These are phyloP conservation scores for Polygonum aviculare DNA, from an alignment of 148 eudicot genomes.

Conservation along the genomic window DNA sequence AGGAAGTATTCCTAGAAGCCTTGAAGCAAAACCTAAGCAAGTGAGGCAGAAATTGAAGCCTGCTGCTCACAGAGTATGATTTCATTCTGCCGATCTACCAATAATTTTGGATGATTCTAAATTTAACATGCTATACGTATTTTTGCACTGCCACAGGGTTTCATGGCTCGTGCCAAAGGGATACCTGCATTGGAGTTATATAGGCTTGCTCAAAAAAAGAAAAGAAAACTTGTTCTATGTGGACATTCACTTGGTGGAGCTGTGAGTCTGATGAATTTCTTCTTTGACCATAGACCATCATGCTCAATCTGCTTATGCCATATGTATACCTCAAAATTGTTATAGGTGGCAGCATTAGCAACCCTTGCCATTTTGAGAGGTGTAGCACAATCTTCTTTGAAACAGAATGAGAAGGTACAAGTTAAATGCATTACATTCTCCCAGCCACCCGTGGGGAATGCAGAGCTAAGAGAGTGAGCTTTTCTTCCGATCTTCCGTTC, in stretches of 20 bases:
- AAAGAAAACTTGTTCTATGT: conserved; percentile 85
- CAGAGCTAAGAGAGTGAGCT: conserved; percentile 89
- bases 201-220: conserved; percentile 94
- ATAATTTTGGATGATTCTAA: background rate
- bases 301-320: conserved; percentile 6
- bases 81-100: background rate
- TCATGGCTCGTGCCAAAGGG: conserved; percentile 99
- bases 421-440: conserved; percentile 98
- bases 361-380: conserved; percentile 95
- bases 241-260: conserved; percentile 99
- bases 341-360: conserved; percentile 91
- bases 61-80: conserved; percentile 88
- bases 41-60: conserved; percentile 51
- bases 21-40: conserved; percentile 54
- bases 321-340: conserved; percentile 7
- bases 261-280: conserved; percentile 38
- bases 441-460: conserved; percentile 99
- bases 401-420: conserved; percentile 68
- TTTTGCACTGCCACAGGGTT: conserved; percentile 42
- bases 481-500: background rate
- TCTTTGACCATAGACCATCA: conserved; percentile 9
- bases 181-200: conserved; percentile 94
- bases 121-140: background rate
- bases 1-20: conserved; percentile 36
- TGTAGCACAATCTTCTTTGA: conserved; percentile 57